Conservation (phyloP, 2,329 filamentous ascomycete genomes). For the Plectosphaerella plurivora region DNA sequence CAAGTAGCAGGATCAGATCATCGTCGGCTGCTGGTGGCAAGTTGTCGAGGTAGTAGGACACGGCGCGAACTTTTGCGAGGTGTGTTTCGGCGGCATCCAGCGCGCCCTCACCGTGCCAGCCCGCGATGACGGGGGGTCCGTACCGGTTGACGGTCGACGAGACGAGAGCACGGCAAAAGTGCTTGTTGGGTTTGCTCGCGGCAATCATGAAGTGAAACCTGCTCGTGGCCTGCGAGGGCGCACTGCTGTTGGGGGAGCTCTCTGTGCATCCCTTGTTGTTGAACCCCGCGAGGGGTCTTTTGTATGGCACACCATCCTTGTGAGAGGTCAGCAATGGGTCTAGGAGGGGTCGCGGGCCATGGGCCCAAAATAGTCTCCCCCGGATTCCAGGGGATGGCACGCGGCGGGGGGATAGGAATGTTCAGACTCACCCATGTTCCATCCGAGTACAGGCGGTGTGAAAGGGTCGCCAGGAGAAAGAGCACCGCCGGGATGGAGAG, state of each 20-base stretch:
- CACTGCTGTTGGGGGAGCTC: constrained; percentile 2
- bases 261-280: constrained; percentile 1
- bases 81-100: constrained; percentile 29
- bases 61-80: constrained; percentile 32
- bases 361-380: too few relatives aligned
- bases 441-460: constrained; percentile 8
- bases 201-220: constrained; percentile 32
- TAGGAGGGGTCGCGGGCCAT: too few relatives aligned
- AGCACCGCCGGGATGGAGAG: constrained; percentile 6
- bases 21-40: constrained; percentile 31
- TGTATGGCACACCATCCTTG: too few relatives aligned
- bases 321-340: too few relatives aligned
- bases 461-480: constrained; percentile 8
- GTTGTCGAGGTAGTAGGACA: constrained; percentile 26
- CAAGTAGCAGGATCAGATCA: constrained; percentile 60
- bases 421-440: constrained; percentile 10
- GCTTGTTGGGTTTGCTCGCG: constrained; percentile 28
- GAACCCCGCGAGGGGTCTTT: too few relatives aligned
- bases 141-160: constrained; percentile 32
- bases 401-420: too few relatives aligned
- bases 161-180: constrained; percentile 32
- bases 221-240: constrained; percentile 1
- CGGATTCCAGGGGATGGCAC: too few relatives aligned
- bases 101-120: constrained; percentile 29
- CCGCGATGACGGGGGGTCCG: constrained; percentile 30